These are phyloP conservation scores for Polyporus arcularius DNA, from an alignment of 768 basidiomycete genomes.

Conservation along the genomic window DNA sequence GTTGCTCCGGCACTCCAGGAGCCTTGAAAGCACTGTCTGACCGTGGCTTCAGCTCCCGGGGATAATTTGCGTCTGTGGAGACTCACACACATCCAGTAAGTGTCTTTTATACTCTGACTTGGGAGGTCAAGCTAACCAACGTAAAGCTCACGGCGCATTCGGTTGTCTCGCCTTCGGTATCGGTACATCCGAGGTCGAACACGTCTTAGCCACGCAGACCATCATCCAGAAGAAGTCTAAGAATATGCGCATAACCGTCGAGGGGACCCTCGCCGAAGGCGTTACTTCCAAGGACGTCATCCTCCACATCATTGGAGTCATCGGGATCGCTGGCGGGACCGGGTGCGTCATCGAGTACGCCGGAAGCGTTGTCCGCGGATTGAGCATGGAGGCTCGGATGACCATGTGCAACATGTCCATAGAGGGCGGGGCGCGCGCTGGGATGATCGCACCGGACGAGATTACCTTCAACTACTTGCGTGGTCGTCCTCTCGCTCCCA, in stretches of 20 bases:
- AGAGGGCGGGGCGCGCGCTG: slow-evolving; percentile 64
- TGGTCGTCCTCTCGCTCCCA: slow-evolving; percentile 58
- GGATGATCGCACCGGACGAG: slow-evolving; percentile 68
- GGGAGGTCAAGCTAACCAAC: neutral
- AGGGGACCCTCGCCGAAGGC: slow-evolving; percentile 55
- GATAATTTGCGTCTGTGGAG: slow-evolving; percentile 59
- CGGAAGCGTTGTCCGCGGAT: slow-evolving; percentile 53
- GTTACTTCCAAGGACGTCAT: slow-evolving; percentile 66
- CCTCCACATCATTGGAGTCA: slow-evolving; percentile 62
- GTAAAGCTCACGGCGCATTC: slow-evolving; percentile 61
- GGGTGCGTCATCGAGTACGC: slow-evolving; percentile 67
- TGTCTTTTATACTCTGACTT: neutral
- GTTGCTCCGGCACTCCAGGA: slow-evolving; percentile 6
- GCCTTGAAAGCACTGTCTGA: neutral
- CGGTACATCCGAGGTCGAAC: slow-evolving; percentile 69
- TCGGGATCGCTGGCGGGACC: slow-evolving; percentile 67
- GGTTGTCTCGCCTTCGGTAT: slow-evolving; percentile 69
- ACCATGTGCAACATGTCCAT: slow-evolving; percentile 70
- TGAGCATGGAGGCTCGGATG: slow-evolving; percentile 66
- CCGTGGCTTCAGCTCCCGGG: slow-evolving; percentile 38
- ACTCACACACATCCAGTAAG: slow-evolving; percentile 67
- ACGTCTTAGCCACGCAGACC: slow-evolving; percentile 68
- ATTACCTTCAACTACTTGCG: slow-evolving; percentile 62
- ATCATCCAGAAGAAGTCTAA: slow-evolving; percentile 61
- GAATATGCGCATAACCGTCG: slow-evolving; percentile 67